phyloP scores from a whole-genome alignment of 2,329 filamentous ascomycete genomes.

The Coniosporium tulheliwenetii region DNA sequence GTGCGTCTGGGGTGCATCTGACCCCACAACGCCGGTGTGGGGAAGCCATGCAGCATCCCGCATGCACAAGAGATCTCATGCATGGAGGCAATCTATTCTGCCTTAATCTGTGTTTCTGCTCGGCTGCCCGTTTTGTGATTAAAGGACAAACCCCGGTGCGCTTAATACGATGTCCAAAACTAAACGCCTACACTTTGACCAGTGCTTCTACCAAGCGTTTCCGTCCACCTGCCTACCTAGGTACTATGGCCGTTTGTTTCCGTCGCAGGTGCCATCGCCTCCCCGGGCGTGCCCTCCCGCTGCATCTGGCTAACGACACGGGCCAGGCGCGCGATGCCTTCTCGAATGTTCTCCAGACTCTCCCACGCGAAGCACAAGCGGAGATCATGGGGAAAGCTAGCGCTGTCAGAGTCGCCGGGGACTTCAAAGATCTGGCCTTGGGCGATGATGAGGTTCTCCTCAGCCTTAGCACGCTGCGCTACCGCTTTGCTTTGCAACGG shows the following conservation, averaged over 20 bases:
- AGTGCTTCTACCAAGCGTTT: too few relatives aligned
- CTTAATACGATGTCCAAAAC: too few relatives aligned
- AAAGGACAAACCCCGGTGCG: too few relatives aligned
- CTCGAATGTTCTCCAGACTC: constrained; percentile 45
- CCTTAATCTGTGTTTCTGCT: too few relatives aligned
- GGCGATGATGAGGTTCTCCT: constrained; percentile 53
- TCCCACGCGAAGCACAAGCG: constrained; percentile 62
- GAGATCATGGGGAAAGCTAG: constrained; percentile 43
- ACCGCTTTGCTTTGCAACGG: constrained; percentile 38
- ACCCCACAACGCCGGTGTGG: too few relatives aligned
- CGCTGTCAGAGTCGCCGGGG: constrained; percentile 28
- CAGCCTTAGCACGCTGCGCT: constrained; percentile 38
- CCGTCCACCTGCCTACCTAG: not conserved
- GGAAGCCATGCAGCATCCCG: too few relatives aligned
- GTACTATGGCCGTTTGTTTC: not conserved
- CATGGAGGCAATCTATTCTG: too few relatives aligned
- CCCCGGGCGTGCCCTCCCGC: constrained; percentile 6
- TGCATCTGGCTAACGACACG: constrained; percentile 27
- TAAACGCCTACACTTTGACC: too few relatives aligned
- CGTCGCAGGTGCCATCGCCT: not conserved
- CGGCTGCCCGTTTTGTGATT: too few relatives aligned
- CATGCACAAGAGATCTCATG: too few relatives aligned
- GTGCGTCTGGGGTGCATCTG: too few relatives aligned
- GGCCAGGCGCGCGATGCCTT: constrained; percentile 51
- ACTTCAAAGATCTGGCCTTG: constrained; percentile 53